A percentile compares a stretch with the other conserved stretches of the same genome.
Evolutionary conservation across 1,284 basidiomycete genomes (phyloP).

Genomic region (Blastosporella zonata): DNA sequence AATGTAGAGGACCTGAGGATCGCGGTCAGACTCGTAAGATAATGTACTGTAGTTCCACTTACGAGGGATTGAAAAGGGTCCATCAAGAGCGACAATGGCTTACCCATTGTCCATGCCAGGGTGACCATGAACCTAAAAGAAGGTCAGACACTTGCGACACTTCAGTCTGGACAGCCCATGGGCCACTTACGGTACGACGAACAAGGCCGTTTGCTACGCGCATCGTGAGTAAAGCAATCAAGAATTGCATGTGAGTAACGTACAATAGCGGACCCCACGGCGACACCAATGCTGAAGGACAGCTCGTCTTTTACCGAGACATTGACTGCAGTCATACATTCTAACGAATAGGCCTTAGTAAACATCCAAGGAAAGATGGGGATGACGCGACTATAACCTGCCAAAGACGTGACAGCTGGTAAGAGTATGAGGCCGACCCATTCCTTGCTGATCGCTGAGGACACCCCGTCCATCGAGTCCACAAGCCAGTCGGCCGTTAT

Average conservation of each 20-base stretch:
- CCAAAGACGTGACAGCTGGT: conserved; percentile 81
- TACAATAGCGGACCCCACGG: conserved; percentile 88
- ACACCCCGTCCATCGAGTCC: conserved; percentile 70
- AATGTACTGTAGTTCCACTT: conserved; percentile 21
- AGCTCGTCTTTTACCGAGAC: conserved; percentile 80
- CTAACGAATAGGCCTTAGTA: conserved; percentile 25
- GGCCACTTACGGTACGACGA: conserved; percentile 68
- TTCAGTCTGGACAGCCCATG: background rate
- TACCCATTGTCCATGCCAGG: conserved; percentile 63
- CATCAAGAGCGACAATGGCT: conserved; percentile 63
- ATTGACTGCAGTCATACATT: conserved; percentile 75
- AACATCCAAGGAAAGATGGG: background rate
- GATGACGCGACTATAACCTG: conserved; percentile 40
- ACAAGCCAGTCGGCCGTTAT: conserved; percentile 84
- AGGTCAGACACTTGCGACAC: background rate
- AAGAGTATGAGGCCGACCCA: conserved; percentile 87
- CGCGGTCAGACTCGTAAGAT: background rate
- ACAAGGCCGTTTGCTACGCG: conserved; percentile 79
- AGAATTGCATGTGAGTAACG: conserved; percentile 27
- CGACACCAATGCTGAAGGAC: conserved; percentile 75
- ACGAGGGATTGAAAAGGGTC: conserved; percentile 68
- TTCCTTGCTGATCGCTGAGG: conserved; percentile 61
- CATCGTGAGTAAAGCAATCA: background rate
- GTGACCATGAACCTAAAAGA: conserved; percentile 54
- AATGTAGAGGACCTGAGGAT: conserved; percentile 35